Percentiles rank a stretch among this genome's conserved stretches.
phyloP scores from a whole-genome alignment of 345 rosid genomes.

The Chamaenerion angustifolium region DNA sequence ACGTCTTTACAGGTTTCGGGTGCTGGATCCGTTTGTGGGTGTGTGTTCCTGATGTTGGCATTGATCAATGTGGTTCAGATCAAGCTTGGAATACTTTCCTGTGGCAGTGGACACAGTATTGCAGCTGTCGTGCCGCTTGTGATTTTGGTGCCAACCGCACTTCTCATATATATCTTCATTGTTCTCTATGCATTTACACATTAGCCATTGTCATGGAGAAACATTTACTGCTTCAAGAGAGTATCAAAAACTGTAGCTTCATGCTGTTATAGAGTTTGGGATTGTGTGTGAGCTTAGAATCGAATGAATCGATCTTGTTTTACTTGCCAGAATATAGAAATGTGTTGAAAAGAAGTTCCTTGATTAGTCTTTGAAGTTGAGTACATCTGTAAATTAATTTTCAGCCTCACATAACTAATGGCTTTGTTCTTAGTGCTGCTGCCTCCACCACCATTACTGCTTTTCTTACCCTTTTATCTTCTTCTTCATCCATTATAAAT shows the following conservation, averaged over 20 bases:
- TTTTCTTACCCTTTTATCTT: conserved; percentile 6
- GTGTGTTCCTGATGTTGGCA: conserved; percentile 60
- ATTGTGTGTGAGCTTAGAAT: too few relatives aligned
- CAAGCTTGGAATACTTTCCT: conserved; percentile 58
- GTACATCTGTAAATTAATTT: too few relatives aligned
- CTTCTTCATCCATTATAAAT: conserved; percentile 12
- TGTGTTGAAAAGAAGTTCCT: too few relatives aligned
- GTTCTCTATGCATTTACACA: conserved; percentile 61
- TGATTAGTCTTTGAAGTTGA: too few relatives aligned
- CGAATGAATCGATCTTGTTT: too few relatives aligned
- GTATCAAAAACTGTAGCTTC: too few relatives aligned
- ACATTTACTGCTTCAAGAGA: too few relatives aligned
- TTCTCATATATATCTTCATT: conserved; percentile 38
- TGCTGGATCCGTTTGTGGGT: conserved; percentile 58
- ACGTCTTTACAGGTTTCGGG: conserved; percentile 24
- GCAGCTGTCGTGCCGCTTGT: conserved; percentile 72
- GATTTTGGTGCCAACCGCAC: conserved; percentile 45
- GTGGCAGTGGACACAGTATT: conserved; percentile 48
- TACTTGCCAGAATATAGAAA: too few relatives aligned
- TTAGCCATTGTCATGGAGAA: conserved; percentile 2
- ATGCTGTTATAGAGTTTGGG: too few relatives aligned
- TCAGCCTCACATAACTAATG: too few relatives aligned
- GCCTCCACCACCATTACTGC: conserved; percentile 28
- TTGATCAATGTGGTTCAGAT: conserved; percentile 63
- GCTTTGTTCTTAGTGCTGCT: conserved; percentile 45